Evolutionary conservation across 441 rosid species (phyloP).

Genomic region (Breynia disticha): DNA sequence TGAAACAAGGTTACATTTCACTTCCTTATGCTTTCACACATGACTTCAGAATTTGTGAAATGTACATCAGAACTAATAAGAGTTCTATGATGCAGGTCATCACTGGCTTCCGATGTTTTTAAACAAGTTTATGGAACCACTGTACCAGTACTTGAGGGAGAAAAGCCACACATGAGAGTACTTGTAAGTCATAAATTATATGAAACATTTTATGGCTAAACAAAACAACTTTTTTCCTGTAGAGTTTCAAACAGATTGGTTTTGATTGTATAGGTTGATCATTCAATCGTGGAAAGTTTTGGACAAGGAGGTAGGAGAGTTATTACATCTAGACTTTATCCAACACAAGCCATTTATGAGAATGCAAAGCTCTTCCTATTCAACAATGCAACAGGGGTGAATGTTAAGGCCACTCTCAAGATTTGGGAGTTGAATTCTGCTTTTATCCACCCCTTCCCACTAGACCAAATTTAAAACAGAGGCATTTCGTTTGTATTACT

Average conservation of each 20-base stretch:
- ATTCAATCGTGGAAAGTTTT: slow-evolving; percentile 80
- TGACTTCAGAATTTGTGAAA: background rate
- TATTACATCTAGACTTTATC: slow-evolving; percentile 77
- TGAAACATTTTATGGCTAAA: background rate
- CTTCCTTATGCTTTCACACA: background rate
- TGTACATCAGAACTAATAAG: background rate
- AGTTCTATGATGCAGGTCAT: slow-evolving; percentile 38
- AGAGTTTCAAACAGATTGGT: too few species aligned
- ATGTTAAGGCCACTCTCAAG: slow-evolving; percentile 46
- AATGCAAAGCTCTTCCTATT: slow-evolving; percentile 63
- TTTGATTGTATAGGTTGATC: slow-evolving; percentile 55
- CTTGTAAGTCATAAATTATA: slow-evolving; percentile 34
- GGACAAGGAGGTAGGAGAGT: slow-evolving; percentile 83
- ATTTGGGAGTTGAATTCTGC: slow-evolving; percentile 91
- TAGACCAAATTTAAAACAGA: slow-evolving; percentile 8
- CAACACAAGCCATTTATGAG: slow-evolving; percentile 72
- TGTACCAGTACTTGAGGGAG: slow-evolving; percentile 67
- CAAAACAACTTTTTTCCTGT: too few species aligned
- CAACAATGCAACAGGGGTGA: slow-evolving; percentile 67
- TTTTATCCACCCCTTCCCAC: slow-evolving; percentile 47
- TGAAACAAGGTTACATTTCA: slow-evolving; percentile 38
- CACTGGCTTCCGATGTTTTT: slow-evolving; percentile 57
- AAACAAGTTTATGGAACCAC: slow-evolving; percentile 55
- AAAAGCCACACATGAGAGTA: slow-evolving; percentile 57
- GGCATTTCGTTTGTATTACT: too few species aligned